Percentiles rank a stretch among this genome's conserved stretches.
phyloP scores from a whole-genome alignment of 495 filamentous ascomycete genomes.

The Annulohypoxylon maeteangense region DNA sequence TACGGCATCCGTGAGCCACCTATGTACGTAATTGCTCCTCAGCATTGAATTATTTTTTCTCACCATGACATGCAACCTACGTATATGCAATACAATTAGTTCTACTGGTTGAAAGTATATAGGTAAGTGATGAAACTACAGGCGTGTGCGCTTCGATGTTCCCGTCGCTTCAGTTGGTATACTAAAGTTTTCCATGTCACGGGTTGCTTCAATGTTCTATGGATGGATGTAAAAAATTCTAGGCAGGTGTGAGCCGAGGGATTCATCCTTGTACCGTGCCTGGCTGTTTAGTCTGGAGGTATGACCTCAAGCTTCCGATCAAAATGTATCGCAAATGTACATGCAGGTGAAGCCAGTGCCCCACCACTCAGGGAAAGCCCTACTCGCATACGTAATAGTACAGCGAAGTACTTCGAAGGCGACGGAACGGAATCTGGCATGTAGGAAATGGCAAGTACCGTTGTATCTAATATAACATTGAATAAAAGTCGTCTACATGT shows the following conservation, averaged over 20 bases:
- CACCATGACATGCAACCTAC: slow-evolving; percentile 24
- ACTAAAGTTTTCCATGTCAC: neutral
- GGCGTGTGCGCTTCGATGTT: neutral
- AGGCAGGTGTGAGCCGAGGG: slow-evolving; percentile 3
- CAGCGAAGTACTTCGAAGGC: slow-evolving; percentile 4
- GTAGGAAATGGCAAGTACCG: neutral
- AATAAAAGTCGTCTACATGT: neutral
- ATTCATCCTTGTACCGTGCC: neutral
- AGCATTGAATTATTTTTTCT: neutral
- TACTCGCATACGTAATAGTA: slow-evolving; percentile 29
- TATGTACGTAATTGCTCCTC: slow-evolving; percentile 2
- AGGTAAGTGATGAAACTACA: slow-evolving; percentile 1
- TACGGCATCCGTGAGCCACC: slow-evolving; percentile 8
- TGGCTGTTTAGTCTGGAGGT: neutral
- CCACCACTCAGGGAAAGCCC: slow-evolving; percentile 10
- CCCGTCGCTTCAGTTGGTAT: neutral
- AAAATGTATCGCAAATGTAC: slow-evolving; percentile 5
- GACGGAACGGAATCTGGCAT: slow-evolving; percentile 24
- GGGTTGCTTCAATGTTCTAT: neutral
- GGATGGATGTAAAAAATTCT: neutral
- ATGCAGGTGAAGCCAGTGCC: slow-evolving; percentile 26
- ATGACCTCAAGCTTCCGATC: slow-evolving; percentile 10
- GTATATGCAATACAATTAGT: neutral
- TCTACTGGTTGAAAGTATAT: neutral
- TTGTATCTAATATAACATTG: neutral